Percentiles rank a stretch among this genome's conserved stretches.
phyloP scores from a whole-genome alignment of 176 grass and related monocot species.

The Oryza glumipatula region DNA sequence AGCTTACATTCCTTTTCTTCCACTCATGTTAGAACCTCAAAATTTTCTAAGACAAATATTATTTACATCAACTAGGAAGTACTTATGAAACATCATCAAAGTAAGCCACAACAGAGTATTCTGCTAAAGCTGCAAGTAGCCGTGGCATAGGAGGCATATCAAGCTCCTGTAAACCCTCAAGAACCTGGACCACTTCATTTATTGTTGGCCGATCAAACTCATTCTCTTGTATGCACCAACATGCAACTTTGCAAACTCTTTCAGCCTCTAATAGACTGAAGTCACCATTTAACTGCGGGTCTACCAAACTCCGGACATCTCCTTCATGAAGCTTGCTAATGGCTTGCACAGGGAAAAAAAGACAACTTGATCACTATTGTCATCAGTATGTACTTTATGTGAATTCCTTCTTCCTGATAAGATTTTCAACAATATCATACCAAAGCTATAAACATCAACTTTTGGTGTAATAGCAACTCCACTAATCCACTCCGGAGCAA shows the following conservation, averaged over 20 bases:
- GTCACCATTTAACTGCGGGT: background rate
- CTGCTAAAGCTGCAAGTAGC: background rate
- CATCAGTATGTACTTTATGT: background rate
- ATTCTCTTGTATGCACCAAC: background rate
- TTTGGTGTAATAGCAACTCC: conserved; percentile 40
- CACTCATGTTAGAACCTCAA: background rate
- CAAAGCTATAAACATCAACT: conserved; percentile 54
- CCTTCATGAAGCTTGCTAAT: background rate
- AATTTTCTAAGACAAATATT: background rate
- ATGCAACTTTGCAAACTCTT: background rate
- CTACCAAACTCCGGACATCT: background rate
- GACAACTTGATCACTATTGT: background rate
- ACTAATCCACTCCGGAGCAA: conserved; percentile 51
- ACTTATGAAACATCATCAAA: background rate
- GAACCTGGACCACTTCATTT: background rate
- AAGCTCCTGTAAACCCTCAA: background rate
- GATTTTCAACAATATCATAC: conserved; percentile 52
- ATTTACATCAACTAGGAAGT: background rate
- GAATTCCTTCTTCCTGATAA: conserved; percentile 46
- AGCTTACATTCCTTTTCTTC: background rate
- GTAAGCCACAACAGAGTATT: background rate
- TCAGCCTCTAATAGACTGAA: background rate
- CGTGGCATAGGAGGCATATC: background rate
- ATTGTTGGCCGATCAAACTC: background rate
- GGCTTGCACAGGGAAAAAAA: background rate